phyloP scores from a whole-genome alignment of 345 rosid genomes.

The Excoecaria agallocha region DNA sequence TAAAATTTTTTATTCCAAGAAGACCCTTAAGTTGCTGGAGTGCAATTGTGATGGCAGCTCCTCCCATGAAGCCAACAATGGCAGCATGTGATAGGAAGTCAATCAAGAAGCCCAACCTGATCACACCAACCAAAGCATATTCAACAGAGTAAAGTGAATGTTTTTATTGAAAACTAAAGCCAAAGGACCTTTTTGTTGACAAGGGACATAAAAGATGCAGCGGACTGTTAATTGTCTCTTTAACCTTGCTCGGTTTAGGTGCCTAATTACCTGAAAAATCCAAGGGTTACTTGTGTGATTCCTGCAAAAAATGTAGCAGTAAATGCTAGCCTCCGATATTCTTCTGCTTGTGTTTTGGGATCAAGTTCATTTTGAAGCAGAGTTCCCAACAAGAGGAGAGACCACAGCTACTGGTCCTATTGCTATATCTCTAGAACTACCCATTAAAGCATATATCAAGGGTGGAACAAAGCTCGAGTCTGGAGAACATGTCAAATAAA shows the following conservation, averaged over 20 bases:
- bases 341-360: conserved; percentile 39
- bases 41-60: conserved; percentile 86
- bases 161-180: not conserved
- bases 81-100: conserved; percentile 97
- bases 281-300: conserved; percentile 75
- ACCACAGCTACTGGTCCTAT: conserved; percentile 99
- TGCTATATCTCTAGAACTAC: conserved; percentile 97
- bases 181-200: not conserved
- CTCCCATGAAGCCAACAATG: conserved; percentile 92
- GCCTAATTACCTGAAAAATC: conserved; percentile 59
- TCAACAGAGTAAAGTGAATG: not conserved
- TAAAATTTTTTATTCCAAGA: conserved; percentile 71
- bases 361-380: conserved; percentile 75
- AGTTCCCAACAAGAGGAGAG: conserved; percentile 76
- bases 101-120: conserved; percentile 88
- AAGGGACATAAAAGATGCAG: not conserved
- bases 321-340: conserved; percentile 76
- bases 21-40: conserved; percentile 96
- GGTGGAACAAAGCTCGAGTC: conserved; percentile 97
- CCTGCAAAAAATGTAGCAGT: conserved; percentile 98
- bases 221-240: not conserved
- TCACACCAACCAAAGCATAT: conserved; percentile 9
- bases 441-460: conserved; percentile 88
- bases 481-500: conserved; percentile 27
- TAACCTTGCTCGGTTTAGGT: not conserved